Percentiles rank a stretch among this genome's conserved stretches.
Evolutionary conservation across 2,329 filamentous ascomycete genomes (phyloP).

Genomic region (Cryphonectria parasitica): DNA sequence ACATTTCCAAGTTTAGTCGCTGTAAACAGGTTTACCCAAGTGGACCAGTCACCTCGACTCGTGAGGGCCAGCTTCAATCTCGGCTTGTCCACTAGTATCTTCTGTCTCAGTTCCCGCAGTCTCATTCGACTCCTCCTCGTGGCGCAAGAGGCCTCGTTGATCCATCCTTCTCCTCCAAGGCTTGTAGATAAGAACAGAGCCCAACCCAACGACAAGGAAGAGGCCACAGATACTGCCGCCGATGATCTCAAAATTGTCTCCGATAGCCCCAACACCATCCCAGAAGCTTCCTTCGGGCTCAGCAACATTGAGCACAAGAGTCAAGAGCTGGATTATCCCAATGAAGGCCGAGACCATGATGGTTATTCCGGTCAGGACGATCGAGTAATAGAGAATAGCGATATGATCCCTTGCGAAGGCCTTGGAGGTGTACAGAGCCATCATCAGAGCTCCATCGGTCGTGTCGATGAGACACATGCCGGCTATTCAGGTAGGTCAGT

Average conservation of each 20-base stretch:
- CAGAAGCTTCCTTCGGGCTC: conserved; percentile 80
- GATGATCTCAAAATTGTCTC: conserved; percentile 83
- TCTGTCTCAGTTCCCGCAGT: not conserved
- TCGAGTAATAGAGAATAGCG: conserved; percentile 93
- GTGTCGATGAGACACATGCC: conserved; percentile 97
- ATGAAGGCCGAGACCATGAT: conserved; percentile 85
- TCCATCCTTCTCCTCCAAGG: conserved; percentile 70
- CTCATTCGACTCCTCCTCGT: not conserved
- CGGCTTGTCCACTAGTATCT: not conserved
- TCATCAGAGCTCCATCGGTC: conserved; percentile 91
- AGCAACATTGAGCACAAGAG: conserved; percentile 75
- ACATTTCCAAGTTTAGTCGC: not conserved
- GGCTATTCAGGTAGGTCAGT: conserved; percentile 48
- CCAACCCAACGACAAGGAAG: conserved; percentile 76
- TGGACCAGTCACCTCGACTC: not conserved
- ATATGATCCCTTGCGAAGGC: conserved; percentile 78
- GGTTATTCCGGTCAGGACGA: conserved; percentile 82
- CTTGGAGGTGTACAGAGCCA: conserved; percentile 85
- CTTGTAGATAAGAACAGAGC: conserved; percentile 75
- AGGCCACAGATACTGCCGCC: conserved; percentile 84
- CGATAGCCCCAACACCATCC: conserved; percentile 78
- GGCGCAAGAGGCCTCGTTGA: not conserved
- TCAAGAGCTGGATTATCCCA: conserved; percentile 82
- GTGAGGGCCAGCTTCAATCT: not conserved
- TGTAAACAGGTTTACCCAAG: not conserved